These are phyloP conservation scores for Penicillium sp. DNA, from an alignment of 2,329 filamentous ascomycete genomes.

Conservation along the genomic window DNA sequence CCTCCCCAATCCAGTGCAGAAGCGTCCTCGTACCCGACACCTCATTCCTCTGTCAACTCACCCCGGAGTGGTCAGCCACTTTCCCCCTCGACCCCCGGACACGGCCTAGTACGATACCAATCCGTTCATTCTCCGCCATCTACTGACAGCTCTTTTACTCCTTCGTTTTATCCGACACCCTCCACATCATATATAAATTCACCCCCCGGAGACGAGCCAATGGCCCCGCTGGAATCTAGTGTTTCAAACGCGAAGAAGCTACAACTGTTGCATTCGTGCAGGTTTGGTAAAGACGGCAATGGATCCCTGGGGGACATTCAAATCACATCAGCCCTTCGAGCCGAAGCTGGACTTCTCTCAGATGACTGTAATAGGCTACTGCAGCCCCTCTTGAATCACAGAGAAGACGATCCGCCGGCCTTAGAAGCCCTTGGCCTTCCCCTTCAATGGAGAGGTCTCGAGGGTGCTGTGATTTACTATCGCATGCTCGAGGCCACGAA, in stretches of 20 bases:
- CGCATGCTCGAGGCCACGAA: slow-evolving; percentile 8
- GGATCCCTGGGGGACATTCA: slow-evolving; percentile 5
- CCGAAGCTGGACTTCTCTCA: slow-evolving; percentile 9
- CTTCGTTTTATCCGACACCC: slow-evolving; percentile 9
- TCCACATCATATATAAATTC: slow-evolving; percentile 9
- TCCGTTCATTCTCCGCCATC: slow-evolving; percentile 4
- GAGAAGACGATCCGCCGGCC: slow-evolving; percentile 6
- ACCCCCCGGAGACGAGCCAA: slow-evolving; percentile 7
- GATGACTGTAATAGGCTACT: slow-evolving; percentile 6
- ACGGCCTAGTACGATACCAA: slow-evolving; percentile 6
- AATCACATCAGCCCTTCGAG: slow-evolving; percentile 8
- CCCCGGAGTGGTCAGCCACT: slow-evolving; percentile 4
- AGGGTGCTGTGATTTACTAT: slow-evolving; percentile 9
- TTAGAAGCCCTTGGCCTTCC: slow-evolving; percentile 10
- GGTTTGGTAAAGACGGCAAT: slow-evolving; percentile 9
- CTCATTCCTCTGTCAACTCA: slow-evolving; percentile 6
- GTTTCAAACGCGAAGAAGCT: slow-evolving; percentile 7
- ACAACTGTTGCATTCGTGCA: slow-evolving; percentile 10
- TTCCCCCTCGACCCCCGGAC: slow-evolving; percentile 5
- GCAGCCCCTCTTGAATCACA: slow-evolving; percentile 9
- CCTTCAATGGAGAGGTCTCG: slow-evolving; percentile 8
- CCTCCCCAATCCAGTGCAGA: slow-evolving; percentile 8
- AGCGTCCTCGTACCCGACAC: slow-evolving; percentile 8
- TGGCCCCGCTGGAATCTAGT: slow-evolving; percentile 6
- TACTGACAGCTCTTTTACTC: slow-evolving; percentile 3